phyloP scores from a whole-genome alignment of 148 eudicot genomes.

The Vaccinium macrocarpon region DNA sequence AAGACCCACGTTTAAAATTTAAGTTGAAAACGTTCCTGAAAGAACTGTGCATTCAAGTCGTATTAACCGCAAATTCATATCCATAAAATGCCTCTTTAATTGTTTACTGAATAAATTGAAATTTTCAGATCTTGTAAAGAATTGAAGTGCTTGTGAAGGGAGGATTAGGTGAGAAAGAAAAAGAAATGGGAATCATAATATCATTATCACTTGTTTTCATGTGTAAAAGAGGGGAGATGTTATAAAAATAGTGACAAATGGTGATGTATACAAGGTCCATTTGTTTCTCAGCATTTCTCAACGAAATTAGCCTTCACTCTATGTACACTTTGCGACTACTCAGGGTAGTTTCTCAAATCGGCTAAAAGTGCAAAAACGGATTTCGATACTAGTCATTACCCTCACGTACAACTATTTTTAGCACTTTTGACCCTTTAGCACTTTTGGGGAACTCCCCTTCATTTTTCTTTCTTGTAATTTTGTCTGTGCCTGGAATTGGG shows the following conservation, averaged over 20 bases:
- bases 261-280: not conserved
- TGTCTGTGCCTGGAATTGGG: not conserved
- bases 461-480: not conserved
- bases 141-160: not conserved
- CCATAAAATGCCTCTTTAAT: not conserved
- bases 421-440: too few species aligned
- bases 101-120: not conserved
- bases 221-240: not conserved
- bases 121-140: not conserved
- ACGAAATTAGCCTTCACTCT: not conserved
- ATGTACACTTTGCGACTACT: not conserved
- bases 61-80: not conserved
- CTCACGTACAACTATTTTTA: too few species aligned
- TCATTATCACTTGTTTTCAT: not conserved
- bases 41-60: not conserved
- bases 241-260: not conserved
- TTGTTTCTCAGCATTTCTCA: not conserved
- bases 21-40: not conserved
- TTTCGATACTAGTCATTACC: too few species aligned
- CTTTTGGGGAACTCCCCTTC: too few species aligned
- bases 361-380: too few species aligned
- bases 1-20: not conserved
- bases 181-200: not conserved
- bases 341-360: not conserved
- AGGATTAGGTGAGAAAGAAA: not conserved